Base-by-base conservation (phyloP, 2,329 filamentous ascomycete species). In the Dothideomycetes sp. region DNA sequence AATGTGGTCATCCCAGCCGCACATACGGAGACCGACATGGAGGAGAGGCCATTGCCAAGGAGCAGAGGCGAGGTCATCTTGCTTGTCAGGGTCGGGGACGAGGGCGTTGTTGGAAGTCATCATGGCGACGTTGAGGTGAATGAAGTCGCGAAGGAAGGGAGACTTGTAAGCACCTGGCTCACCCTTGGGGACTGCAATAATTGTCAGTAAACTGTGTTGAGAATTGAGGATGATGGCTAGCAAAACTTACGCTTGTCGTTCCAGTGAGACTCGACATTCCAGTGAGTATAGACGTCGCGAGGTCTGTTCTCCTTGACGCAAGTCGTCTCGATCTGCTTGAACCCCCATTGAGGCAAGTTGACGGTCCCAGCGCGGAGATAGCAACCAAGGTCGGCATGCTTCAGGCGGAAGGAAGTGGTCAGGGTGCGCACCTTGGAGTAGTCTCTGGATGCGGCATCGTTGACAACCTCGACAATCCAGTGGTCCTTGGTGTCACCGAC, bases 71-170 rank as follows among this genome's bases (percentile, higher is more conserved):
- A 98, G 77, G 56, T 98, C 91, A 55, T 98, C 91, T 62, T 98
- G 91, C 75, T 98, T 98, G 62, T 98, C 91, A 4, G 91, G 89
- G 56, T 98, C 91, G 3, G 91, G 91, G 15, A 98, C 86, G 34
- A 98, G 77, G 17, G 91, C 91, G 57, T 98, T 98, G 73, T 98
- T 98, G 30, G 91, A 96, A 3, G 91, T 98, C 89, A 96, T 95
- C 91, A 98, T 98, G 47, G 91, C 91, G 46, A 98, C 91, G 59
- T 98, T 98, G 45, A 96, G 70, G 61, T 98, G 91, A 47, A 98
- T 81, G 55, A 98, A 98, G 63, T 98, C 91, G 58, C 94, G 88
- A 56, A 94, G 72, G 73, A 98, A 98, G 2, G 93, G 91, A 27
- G 89, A 96, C 67, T 84, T 94, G 70, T 95, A 98, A 41, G 84